Conservation (phyloP, 2,329 filamentous ascomycete genomes). For the Plectosphaerella sp. region DNA sequence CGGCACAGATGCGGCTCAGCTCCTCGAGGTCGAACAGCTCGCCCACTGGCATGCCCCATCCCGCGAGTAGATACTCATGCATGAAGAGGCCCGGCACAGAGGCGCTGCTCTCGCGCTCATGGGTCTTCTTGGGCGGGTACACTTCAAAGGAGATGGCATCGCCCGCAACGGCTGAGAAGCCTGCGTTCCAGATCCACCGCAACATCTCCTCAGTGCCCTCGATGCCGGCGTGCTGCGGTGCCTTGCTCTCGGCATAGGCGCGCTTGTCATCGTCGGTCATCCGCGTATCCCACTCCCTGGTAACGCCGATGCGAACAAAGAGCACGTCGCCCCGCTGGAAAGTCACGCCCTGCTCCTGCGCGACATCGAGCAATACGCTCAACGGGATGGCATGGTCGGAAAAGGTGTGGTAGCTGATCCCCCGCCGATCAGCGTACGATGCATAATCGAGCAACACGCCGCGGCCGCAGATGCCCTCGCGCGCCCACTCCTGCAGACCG, state of each 20-base stretch:
- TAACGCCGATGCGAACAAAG: conserved; percentile 36
- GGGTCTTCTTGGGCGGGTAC: conserved; percentile 27
- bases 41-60: conserved; percentile 40
- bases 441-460: conserved; percentile 48
- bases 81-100: conserved; percentile 23
- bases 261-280: conserved; percentile 37
- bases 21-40: conserved; percentile 29
- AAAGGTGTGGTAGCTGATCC: conserved; percentile 33
- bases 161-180: conserved; percentile 41
- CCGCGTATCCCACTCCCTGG: conserved; percentile 20
- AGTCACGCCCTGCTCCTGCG: conserved; percentile 31
- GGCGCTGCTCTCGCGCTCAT: conserved; percentile 13
- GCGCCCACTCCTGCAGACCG: conserved; percentile 43
- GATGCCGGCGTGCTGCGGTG: conserved; percentile 32
- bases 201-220: conserved; percentile 31
- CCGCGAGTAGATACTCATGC: conserved; percentile 42
- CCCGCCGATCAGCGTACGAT: conserved; percentile 34
- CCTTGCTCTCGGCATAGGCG: conserved; percentile 31
- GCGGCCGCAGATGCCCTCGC: conserved; percentile 41
- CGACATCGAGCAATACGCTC: conserved; percentile 23
- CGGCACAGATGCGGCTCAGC: conserved; percentile 44
- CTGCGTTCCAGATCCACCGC: conserved; percentile 40
- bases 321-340: conserved; percentile 47
- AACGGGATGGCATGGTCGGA: conserved; percentile 30
- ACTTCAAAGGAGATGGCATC: conserved; percentile 39